A percentile compares a stretch with the other conserved stretches of the same genome.
phyloP scores from a whole-genome alignment of 2,329 filamentous ascomycete species.

The Diaporthe nobilis region DNA sequence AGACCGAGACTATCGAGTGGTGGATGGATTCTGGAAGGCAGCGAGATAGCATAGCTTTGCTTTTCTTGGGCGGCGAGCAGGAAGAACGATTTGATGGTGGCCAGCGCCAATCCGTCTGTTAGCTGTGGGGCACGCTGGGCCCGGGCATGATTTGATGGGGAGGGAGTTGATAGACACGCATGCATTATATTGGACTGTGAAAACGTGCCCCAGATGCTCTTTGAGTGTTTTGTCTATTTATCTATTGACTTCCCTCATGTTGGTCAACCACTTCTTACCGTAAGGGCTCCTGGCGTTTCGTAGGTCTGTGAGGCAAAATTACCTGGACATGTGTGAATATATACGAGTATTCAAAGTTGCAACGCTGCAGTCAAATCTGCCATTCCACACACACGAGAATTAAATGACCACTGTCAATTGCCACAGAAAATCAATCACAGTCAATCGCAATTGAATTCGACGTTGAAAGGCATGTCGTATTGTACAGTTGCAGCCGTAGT shows the following conservation, averaged over 20 bases:
- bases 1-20: background rate
- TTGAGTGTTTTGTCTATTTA: background rate
- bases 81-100: background rate
- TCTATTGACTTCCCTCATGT: background rate
- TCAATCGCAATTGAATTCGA: background rate
- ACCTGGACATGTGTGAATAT: background rate
- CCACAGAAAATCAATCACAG: background rate
- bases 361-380: background rate
- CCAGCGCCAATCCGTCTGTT: background rate
- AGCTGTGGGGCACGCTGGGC: background rate
- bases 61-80: background rate
- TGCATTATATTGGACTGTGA: background rate
- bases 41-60: slow-evolving; percentile 12
- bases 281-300: background rate
- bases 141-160: background rate
- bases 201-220: background rate
- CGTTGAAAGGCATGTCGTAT: background rate
- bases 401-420: background rate
- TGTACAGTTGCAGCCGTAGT: background rate
- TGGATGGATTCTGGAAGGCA: background rate
- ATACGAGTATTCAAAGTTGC: background rate
- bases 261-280: background rate
- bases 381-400: background rate
- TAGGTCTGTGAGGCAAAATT: background rate
- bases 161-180: background rate